phyloP scores from a whole-genome alignment of 1,284 basidiomycete species.

The Coniferiporia sulphurascens region DNA sequence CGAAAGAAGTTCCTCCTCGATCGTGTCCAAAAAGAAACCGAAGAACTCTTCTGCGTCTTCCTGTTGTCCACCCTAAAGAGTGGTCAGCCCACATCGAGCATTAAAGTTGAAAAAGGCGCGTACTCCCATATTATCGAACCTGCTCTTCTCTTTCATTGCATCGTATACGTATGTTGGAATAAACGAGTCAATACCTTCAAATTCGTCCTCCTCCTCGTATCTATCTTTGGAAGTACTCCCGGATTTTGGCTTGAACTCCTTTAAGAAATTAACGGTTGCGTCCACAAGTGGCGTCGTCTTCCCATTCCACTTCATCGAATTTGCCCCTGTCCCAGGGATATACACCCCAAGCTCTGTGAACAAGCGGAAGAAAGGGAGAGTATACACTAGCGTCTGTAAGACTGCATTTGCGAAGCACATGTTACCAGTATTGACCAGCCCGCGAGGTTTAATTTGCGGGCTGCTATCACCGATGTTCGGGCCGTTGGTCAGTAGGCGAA shows the following conservation, averaged over 20 bases:
- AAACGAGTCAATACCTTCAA: conserved; percentile 62
- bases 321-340: conserved; percentile 28
- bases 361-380: conserved; percentile 78
- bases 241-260: conserved; percentile 58
- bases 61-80: conserved; percentile 77
- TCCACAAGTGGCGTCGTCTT: conserved; percentile 74
- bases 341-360: conserved; percentile 69
- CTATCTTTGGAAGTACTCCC: conserved; percentile 36
- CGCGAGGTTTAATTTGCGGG: conserved; percentile 62
- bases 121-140: conserved; percentile 91
- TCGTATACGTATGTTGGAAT: conserved; percentile 90
- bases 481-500: conserved; percentile 52
- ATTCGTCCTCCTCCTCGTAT: conserved; percentile 33
- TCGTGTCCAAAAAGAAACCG: conserved; percentile 93
- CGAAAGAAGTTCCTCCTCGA: conserved; percentile 88
- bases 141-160: conserved; percentile 92
- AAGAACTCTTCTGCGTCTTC: conserved; percentile 99
- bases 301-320: conserved; percentile 37
- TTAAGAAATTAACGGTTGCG: conserved; percentile 78
- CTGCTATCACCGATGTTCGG: conserved; percentile 28
- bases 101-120: conserved; percentile 28
- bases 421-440: conserved; percentile 93
- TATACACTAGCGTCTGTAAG: conserved; percentile 88
- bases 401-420: conserved; percentile 98
- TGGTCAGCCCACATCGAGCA: conserved; percentile 4